Evolutionary conservation across 352 stramenopile species (phyloP).

Genomic region (Globisporangium nagaii): DNA sequence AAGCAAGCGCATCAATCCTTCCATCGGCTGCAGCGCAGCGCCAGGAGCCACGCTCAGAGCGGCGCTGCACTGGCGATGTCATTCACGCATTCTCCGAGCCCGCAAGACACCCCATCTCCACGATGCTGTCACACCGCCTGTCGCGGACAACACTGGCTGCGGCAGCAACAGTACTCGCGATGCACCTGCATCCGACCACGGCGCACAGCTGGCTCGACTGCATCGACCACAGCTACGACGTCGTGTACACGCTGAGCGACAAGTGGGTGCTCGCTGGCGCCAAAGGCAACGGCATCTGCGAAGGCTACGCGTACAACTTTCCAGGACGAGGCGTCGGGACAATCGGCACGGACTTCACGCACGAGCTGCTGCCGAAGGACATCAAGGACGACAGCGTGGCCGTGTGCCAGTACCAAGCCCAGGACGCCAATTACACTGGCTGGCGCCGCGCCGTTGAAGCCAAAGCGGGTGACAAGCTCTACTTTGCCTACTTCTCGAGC

Average conservation of each 20-base stretch:
- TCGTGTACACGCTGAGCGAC: slow-evolving; percentile 49
- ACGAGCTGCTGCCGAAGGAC: slow-evolving; percentile 33
- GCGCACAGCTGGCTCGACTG: background rate
- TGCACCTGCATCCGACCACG: background rate
- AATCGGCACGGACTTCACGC: slow-evolving; percentile 27
- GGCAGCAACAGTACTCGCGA: background rate
- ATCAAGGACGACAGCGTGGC: background rate
- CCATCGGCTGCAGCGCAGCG: too few species aligned
- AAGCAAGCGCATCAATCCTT: too few species aligned
- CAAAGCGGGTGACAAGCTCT: background rate
- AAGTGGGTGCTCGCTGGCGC: slow-evolving; percentile 49
- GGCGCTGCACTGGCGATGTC: too few species aligned
- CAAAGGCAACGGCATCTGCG: slow-evolving; percentile 38
- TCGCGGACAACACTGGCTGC: background rate
- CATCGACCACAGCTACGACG: slow-evolving; percentile 5
- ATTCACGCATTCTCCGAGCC: too few species aligned
- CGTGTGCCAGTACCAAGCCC: background rate
- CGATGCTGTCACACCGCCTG: background rate
- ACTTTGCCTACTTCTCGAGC: background rate
- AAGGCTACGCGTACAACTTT: slow-evolving; percentile 67
- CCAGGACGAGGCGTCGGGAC: slow-evolving; percentile 32
- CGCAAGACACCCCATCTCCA: background rate
- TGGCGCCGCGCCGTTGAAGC: background rate
- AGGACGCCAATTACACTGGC: background rate
- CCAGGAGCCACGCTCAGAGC: too few species aligned